Conservation (phyloP, 805 yeast genomes). For the Candida chilensis region DNA sequence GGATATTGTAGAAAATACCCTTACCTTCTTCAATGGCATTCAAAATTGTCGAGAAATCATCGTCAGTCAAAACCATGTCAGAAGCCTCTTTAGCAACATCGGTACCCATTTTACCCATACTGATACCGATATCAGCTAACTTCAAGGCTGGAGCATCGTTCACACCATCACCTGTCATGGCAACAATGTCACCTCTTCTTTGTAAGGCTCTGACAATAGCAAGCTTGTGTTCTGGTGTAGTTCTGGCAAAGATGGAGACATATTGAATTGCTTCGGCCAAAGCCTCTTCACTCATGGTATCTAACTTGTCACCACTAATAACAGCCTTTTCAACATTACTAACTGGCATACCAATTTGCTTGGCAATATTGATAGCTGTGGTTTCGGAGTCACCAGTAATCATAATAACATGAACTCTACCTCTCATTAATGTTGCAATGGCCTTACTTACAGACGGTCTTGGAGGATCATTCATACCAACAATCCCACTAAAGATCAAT, state of each 20-base stretch:
- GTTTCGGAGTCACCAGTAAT: conserved; percentile 92
- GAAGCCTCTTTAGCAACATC: conserved; percentile 99
- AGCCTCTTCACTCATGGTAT: conserved; percentile 60
- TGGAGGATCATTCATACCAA: conserved; percentile 98
- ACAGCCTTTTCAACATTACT: conserved; percentile 56
- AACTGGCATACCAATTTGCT: conserved; percentile 83
- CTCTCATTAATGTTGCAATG: conserved; percentile 66
- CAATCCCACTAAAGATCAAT: conserved; percentile 72
- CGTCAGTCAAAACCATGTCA: conserved; percentile 95
- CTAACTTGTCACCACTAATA: conserved; percentile 79
- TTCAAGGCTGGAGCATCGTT: conserved; percentile 98
- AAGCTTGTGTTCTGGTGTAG: conserved; percentile 91
- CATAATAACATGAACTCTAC: conserved; percentile 98
- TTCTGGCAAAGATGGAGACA: conserved; percentile 88
- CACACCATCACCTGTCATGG: conserved; percentile 99
- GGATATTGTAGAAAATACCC: conserved; percentile 93
- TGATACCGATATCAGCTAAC: conserved; percentile 91
- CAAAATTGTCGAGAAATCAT: conserved; percentile 89
- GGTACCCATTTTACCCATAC: conserved; percentile 91
- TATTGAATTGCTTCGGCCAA: conserved; percentile 68
- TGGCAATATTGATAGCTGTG: conserved; percentile 80
- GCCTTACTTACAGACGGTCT: conserved; percentile 77
- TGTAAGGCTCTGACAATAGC: conserved; percentile 85
- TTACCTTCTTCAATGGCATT: conserved; percentile 96
- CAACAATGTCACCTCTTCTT: conserved; percentile 88